Evolutionary conservation across 371 early-diverging fungal genomes (phyloP), one percentile per base, ranked within the genome.

Genomic region (Mucor indicus): DNA sequence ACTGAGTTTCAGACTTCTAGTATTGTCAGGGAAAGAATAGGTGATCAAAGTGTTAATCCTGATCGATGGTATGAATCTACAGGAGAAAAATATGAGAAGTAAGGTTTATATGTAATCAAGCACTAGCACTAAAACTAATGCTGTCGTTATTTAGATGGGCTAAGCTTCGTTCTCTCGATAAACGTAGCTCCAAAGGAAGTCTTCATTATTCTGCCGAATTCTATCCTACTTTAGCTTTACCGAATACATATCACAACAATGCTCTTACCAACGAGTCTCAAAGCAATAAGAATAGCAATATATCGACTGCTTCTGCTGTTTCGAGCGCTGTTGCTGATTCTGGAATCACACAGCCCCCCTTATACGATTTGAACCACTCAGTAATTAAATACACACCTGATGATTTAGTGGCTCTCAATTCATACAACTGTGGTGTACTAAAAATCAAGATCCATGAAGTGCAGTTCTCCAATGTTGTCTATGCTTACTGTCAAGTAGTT

Each of bases 131-230:
- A n/a, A n/a, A 32, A 2, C 7, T 9, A 10, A 23, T 19, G 20
- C n/a, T 16, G 25, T 36, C 23, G 12, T 24, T 0, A 5, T 1
- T 11, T 64, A 80, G 80, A 62, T 86, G 84, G 84, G 79, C 81
- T 1, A 75, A 74, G 11, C 61, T 90, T 27, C 65, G 59, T 15
- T 79, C 81, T 35, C 68, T 76, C 33, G 82, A 83, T 36, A 75
- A 80, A 21, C 64, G 69, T 47, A 21, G 53, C 32, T 57, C 63
- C 17, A 86, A 83, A 58, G 90, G 90, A 12, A 75, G 81, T 20
- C 47, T 90, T 13, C 71, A 69, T 46, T 90, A 79, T 52, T 72
- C 72, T 10, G 82, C 88, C 4, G 72, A 82, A 37, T 90, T 90
- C 58, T 62, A 75, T 32, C 89, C 90, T 1, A 67, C 74, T 0